Evolutionary conservation across 2,329 filamentous ascomycete species (phyloP), one percentile per base, ranked within the genome.

Genomic region (Fusarium graminum): DNA sequence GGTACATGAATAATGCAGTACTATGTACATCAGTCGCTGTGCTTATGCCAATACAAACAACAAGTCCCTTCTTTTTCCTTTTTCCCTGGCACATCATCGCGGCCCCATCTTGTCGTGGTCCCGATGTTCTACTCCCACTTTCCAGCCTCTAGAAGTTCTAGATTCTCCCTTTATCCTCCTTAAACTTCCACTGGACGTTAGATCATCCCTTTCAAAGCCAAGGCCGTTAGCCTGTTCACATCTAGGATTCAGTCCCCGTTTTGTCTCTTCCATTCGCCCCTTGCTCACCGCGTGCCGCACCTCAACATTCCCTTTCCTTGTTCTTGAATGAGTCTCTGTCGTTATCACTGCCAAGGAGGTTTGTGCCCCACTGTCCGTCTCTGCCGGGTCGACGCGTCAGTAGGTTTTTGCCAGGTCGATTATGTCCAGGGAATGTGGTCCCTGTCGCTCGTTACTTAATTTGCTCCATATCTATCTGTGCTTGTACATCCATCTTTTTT

Each of bases 371-470:
- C 65, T 52, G 61, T 54, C 70, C 56, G 52, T 45, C 59, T 65
- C 49, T 69, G 54, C 53, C 32, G 52, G 40, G 51, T 57, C 53
- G 59, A 70, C 69, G 69, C 70, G 70, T 72, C 63, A 72, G 64
- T 70, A 52, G 68, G 52, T 62, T 67, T 54, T 55, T 60, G 34
- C 41, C 52, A 28, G 59, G 59, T 55, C 59, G 63, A 62, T 61
- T 56, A 60, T 56, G 49, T 63, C 53, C 49, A 70, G 65, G 67
- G 70, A 72, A 70, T 60, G 69, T 72, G 70, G 70, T 73, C 70
- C 68, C 65, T 73, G 70, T 47, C 65, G 69, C 58, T 72, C 70
- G 59, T 73, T 72, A 70, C 70, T 70, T 70, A 71, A 63, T 67
- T 71, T 56, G 56, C 51, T 44, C 51, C 50, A 29, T 50, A 28